Evolutionary conservation across 2,329 filamentous ascomycete genomes (phyloP), one percentile per base, ranked within the genome.

Genomic region (Penicillium decumbens): DNA sequence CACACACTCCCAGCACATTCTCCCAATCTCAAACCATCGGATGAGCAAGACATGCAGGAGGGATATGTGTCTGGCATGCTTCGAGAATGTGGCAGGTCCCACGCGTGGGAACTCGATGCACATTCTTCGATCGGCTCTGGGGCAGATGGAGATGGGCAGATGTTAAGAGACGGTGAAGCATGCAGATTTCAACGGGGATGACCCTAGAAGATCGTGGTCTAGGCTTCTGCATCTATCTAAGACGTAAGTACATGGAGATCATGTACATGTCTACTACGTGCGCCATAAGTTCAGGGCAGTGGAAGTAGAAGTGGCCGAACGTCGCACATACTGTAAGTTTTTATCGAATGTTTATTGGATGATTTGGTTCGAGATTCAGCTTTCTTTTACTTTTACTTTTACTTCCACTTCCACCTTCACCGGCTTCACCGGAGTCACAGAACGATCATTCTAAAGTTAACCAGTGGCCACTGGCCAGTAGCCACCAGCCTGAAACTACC

Each of bases 51-150:
- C 41, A 49, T 25, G 45, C 47, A 49, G 37, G 32, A 13, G 32
- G 28, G 7, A 20, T 6, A 43, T n/a, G 24, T 45, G 12, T 28
- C 30, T 48, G 53, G 49, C 41, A 55, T 52, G 53, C 41, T 56
- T 57, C 49, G 54, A 59, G 54, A 60, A 59, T 54, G 56, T 51
- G 49, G 54, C 33, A 15, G 33, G 35, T 25, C 47, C 42, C 49
- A 44, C 51, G 40, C 44, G 33, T 28, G 15, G 24, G 20, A 23
- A 23, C 20, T 42, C 32, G 25, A 43, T 53, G 35, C 43, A 50
- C 43, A 48, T 50, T 55, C 50, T 45, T 53, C 43, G 41, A 47
- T 47, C 41, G 49, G 32, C 46, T 29, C 44, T 12, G 8, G 25
- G 15, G 20, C 20, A 23, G 20, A 23, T 23, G 20, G 20, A 23